Base-by-base conservation (phyloP, 768 basidiomycete genomes). In the Kwoniella dejecticola region DNA sequence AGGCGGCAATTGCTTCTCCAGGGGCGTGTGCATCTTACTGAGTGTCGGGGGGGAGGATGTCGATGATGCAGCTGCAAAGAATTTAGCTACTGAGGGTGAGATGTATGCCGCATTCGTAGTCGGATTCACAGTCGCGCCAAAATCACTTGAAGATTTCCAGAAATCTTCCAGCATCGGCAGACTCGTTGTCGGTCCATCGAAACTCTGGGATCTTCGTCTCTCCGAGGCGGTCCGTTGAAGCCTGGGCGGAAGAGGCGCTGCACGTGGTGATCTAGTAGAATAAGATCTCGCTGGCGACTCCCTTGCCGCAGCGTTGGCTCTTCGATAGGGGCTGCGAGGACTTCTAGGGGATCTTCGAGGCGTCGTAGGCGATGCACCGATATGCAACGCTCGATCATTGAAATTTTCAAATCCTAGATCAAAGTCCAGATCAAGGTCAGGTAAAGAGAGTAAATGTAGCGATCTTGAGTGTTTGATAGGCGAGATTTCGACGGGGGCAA, bases 341-440 rank as follows among this genome's bases (percentile, higher is more conserved):
- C 36, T 41, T n/a, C 55, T 49, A 13, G 68, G 66, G 24, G 71
- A 73, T 48, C 61, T 54, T 45, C 67, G 45, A 7, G 75, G 68
- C 12, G 70, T 76, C 19, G 63, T 62, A 24, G 67, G 73, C 5
- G 66, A 68, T 23, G 60, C 64, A 27, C 62, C 64, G n/a, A 30
- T 50, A 33, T 36, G 33, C 7, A 36, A 36, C 33, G 48, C 26
- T 31, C 24, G 27, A 15, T n/a, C 48, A 10, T 15, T 24, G 31
- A 69, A 56, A 8, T 57, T 58, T 40, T 76, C 77, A 44, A 78
- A 76, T 1, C 71, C 61, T 7, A 72, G 58, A 33, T 69, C 71
- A 21, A 79, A 69, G 15, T 69, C 69, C 19, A 77, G 61, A 56
- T 79, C 74, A 13, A 79, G 60, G n/a, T 75, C 70, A 1, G 77